Evolutionary conservation across 1,284 basidiomycete genomes (phyloP).

Genomic region (Apiotrichum akiyoshidainum): DNA sequence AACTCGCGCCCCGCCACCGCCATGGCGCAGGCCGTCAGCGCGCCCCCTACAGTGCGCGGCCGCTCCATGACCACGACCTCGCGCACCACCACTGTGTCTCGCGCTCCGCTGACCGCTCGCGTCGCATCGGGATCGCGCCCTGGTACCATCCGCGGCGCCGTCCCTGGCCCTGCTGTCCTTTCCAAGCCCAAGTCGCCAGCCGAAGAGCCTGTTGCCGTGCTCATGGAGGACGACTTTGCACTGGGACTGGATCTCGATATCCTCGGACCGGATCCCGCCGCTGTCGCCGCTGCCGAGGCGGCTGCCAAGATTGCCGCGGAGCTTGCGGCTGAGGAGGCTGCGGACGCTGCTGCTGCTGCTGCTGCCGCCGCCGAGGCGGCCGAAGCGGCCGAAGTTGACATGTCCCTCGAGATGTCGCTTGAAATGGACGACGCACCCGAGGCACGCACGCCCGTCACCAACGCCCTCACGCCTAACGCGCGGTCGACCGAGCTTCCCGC

Average conservation of each 20-base stretch:
- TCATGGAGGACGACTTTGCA: constrained; percentile 2
- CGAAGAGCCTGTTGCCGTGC: not conserved
- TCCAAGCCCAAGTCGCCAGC: not conserved
- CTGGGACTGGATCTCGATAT: constrained; percentile 16
- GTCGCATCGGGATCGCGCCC: not conserved
- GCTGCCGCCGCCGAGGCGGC: too few species aligned
- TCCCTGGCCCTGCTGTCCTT: not conserved
- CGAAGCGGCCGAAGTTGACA: too few species aligned
- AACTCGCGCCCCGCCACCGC: not conserved
- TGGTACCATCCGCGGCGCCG: not conserved
- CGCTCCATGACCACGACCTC: not conserved
- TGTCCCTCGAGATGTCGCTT: too few species aligned
- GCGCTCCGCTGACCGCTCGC: not conserved
- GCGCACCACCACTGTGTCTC: not conserved
- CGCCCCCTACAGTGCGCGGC: not conserved
- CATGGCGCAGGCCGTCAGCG: not conserved
- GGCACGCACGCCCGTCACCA: too few species aligned
- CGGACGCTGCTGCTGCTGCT: too few species aligned
- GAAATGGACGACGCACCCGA: too few species aligned
- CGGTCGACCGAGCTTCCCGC: too few species aligned
- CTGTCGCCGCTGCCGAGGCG: not conserved
- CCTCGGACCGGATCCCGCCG: not conserved
- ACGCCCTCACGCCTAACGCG: too few species aligned
- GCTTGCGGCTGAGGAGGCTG: not conserved
- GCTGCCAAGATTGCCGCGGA: not conserved